Percentiles rank a stretch among this genome's conserved stretches.
These are phyloP conservation scores for Wickerhamomyces rabaulensis DNA, from an alignment of 805 yeast species.

Conservation along the genomic window DNA sequence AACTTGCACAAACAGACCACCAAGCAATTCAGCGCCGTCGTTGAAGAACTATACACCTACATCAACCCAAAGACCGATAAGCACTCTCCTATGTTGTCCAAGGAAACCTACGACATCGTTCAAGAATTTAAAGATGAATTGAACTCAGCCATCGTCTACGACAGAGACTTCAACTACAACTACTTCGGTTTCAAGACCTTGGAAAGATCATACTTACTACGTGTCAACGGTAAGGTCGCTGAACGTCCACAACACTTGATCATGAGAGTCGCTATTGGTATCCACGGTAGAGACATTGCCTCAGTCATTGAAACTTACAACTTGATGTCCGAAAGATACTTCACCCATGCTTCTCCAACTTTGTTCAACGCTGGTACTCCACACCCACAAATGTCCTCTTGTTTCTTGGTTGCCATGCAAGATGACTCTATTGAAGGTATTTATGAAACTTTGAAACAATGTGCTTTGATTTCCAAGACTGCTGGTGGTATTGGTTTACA, in stretches of 20 bases:
- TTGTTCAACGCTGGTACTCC: conserved; percentile 91
- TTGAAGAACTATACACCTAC: conserved; percentile 67
- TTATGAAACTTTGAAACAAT: conserved; percentile 78
- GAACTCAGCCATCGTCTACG: conserved; percentile 67
- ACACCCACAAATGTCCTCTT: conserved; percentile 80
- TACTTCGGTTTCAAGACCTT: conserved; percentile 93
- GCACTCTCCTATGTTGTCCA: conserved; percentile 56
- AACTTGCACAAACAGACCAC: conserved; percentile 93
- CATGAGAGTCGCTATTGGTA: conserved; percentile 89
- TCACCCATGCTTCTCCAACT: conserved; percentile 95
- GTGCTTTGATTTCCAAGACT: conserved; percentile 87
- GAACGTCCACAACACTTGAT: conserved; percentile 92
- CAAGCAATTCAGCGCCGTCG: conserved; percentile 74
- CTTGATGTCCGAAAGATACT: conserved; percentile 79
- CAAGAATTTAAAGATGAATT: conserved; percentile 58
- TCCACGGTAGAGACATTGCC: conserved; percentile 66
- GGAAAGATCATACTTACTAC: conserved; percentile 77
- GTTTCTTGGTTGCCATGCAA: conserved; percentile 86
- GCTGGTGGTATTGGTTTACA: conserved; percentile 96
- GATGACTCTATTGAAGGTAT: conserved; percentile 96
- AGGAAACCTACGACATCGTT: conserved; percentile 60
- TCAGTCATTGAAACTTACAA: conserved; percentile 77
- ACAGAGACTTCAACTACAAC: conserved; percentile 72
- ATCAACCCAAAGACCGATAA: conserved; percentile 73
- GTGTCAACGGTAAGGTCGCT: conserved; percentile 57